Evolutionary conservation across 352 stramenopile species (phyloP).

Genomic region (Phytophthora idaei): DNA sequence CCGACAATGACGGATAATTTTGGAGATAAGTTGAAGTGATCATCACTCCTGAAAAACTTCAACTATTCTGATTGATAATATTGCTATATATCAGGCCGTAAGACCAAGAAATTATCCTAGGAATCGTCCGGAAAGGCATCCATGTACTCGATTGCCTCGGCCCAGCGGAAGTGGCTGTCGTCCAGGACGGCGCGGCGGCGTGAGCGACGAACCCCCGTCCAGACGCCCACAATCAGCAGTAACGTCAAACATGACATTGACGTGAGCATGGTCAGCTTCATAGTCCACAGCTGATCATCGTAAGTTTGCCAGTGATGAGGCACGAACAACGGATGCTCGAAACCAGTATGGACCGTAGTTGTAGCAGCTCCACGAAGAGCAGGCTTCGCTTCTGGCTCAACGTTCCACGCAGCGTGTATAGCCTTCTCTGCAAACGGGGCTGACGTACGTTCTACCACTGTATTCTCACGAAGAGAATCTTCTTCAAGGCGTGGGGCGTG

Average conservation of each 20-base stretch:
- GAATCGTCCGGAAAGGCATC: constrained; percentile 33
- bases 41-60: constrained; percentile 18
- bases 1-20: too few relatives aligned
- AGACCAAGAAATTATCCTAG: neutral
- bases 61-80: constrained; percentile 11
- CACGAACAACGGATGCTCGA: constrained; percentile 20
- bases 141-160: constrained; percentile 37
- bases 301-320: constrained; percentile 24
- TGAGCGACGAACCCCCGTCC: constrained; percentile 29
- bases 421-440: neutral
- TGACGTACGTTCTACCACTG: neutral
- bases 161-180: constrained; percentile 34
- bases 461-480: too few relatives aligned
- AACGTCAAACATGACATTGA: constrained; percentile 30
- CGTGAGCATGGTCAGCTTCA: constrained; percentile 38
- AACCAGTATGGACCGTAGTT: constrained; percentile 14
- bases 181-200: constrained; percentile 18
- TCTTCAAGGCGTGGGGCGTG: too few relatives aligned
- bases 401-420: neutral
- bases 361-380: constrained; percentile 21
- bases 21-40: constrained; percentile 10
- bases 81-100: too few relatives aligned
- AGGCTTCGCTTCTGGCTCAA: constrained; percentile 3
- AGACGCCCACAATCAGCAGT: constrained; percentile 30
- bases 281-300: constrained; percentile 31